Evolutionary conservation across 2,329 filamentous ascomycete genomes (phyloP), one percentile per base, ranked within the genome.

Genomic region (Decorospora gaudefroyi): DNA sequence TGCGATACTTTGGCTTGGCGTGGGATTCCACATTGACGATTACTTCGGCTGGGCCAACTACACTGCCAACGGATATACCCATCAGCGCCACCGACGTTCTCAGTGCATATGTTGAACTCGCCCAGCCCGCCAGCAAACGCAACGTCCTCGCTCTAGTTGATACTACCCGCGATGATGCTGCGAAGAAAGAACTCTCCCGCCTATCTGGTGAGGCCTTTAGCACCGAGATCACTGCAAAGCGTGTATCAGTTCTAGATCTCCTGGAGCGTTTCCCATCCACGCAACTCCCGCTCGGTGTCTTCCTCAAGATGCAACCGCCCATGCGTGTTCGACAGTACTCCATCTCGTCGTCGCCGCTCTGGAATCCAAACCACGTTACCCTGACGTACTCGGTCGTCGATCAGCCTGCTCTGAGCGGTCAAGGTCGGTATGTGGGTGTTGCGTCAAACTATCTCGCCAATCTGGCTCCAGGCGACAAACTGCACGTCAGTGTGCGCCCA

Each of bases 261-360:
- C 76, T 92, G 1, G 83, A 88, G 59, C 75, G 78, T 8, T 85
- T 83, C 61, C 58, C 64, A 0, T 69, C 74, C 0, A 74, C 87
- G 21, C 70, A 78, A 2, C 68, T 92, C 0, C 77, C 86, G 0
- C 78, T 93, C 16, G 78, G 78, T 3, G 72, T 80, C 12, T 92
- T 87, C 72, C 75, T 93, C 6, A 76, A 78, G 22, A 85, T 90
- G 76, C 78, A 90, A 0, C 86, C 86, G 1, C 85, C 87, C 0
- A 88, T 93, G 83, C 83, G 87, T 18, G 78, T 88, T 26, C 80
- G 87, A n/a, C 85, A 88, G 66, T 90, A 90, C 74, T 88, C 84
- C 21, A 89, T 91, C 61, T 90, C 87, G 0, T 90, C 86, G 0
- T 88, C 86, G 0, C 85, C 87, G 0, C 74, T 88, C 0, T 75